Percentiles rank a stretch among this genome's conserved stretches.
Conservation (phyloP, 768 basidiomycete species). For the Polyporus arcularius region DNA sequence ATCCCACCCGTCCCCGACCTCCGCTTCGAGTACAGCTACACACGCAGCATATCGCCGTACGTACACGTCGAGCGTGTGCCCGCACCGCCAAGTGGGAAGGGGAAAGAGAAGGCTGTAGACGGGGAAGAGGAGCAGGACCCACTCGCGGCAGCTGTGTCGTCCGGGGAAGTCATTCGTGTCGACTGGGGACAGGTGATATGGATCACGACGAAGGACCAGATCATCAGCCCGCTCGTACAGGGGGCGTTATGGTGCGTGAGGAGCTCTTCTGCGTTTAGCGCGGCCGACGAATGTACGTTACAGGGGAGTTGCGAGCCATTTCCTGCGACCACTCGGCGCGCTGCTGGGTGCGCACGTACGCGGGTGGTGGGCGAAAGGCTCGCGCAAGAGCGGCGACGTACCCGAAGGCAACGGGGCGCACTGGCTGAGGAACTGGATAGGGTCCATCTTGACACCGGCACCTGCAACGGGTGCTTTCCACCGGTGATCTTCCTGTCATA, state of each 20-base stretch:
- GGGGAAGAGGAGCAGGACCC: slow-evolving; percentile 25
- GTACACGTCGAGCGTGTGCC: slow-evolving; percentile 41
- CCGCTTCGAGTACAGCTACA: slow-evolving; percentile 73
- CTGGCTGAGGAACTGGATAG: slow-evolving; percentile 43
- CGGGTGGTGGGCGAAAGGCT: slow-evolving; percentile 21
- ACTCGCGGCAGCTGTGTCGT: not conserved
- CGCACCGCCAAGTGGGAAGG: slow-evolving; percentile 28
- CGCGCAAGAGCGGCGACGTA: not conserved
- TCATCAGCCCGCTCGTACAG: slow-evolving; percentile 67
- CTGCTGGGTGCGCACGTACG: slow-evolving; percentile 21
- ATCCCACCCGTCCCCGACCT: slow-evolving; percentile 70
- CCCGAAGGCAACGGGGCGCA: slow-evolving; percentile 42
- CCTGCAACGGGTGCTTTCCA: not conserved
- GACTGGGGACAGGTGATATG: slow-evolving; percentile 61
- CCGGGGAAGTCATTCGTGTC: slow-evolving; percentile 31
- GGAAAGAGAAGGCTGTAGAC: slow-evolving; percentile 32
- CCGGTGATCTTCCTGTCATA: not conserved
- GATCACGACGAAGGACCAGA: slow-evolving; percentile 68
- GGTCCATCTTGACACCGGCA: slow-evolving; percentile 9
- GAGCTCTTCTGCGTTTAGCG: not conserved
- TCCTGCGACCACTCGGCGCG: slow-evolving; percentile 39
- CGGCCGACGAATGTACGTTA: not conserved
- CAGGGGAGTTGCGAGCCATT: slow-evolving; percentile 50
- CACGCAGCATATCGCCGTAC: slow-evolving; percentile 58
- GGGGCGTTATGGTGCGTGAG: slow-evolving; percentile 62